phyloP scores from a whole-genome alignment of 805 yeast genomes.

The Candida oleophila region DNA sequence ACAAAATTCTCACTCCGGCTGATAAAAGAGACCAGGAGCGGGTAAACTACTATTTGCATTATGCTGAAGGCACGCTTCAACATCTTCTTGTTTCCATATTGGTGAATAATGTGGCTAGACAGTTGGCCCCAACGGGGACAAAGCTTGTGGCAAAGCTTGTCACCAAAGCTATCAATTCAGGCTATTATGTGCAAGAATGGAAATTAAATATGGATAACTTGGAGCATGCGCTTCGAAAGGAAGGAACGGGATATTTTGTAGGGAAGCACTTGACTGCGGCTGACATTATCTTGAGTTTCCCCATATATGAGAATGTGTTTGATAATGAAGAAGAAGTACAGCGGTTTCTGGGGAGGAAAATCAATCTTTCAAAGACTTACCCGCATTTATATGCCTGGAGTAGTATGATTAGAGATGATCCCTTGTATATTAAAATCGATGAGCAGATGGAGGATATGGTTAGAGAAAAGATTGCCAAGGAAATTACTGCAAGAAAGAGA shows the following conservation, averaged over 20 bases:
- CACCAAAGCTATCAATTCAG: constrained; percentile 45
- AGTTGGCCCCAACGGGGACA: constrained; percentile 47
- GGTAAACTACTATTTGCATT: constrained; percentile 55
- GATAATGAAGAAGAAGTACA: constrained; percentile 36
- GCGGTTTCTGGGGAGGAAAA: constrained; percentile 33
- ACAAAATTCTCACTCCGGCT: constrained; percentile 22
- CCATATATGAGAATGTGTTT: constrained; percentile 33
- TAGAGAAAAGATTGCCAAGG: constrained; percentile 12
- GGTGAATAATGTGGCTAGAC: constrained; percentile 40
- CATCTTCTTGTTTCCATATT: constrained; percentile 42
- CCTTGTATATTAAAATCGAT: constrained; percentile 29
- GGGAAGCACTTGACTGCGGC: constrained; percentile 39
- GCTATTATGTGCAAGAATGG: constrained; percentile 50
- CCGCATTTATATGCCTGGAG: constrained; percentile 41
- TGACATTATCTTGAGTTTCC: constrained; percentile 37
- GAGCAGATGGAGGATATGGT: constrained; percentile 31
- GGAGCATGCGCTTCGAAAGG: constrained; percentile 20
- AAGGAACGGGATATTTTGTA: constrained; percentile 37
- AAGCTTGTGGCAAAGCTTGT: constrained; percentile 44
- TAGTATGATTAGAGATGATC: constrained; percentile 28
- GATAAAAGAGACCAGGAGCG: constrained; percentile 38
- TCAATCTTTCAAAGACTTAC: constrained; percentile 26
- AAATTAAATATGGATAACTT: constrained; percentile 29
- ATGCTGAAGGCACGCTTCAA: constrained; percentile 62
- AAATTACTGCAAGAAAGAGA: background rate